Conservation (phyloP, 805 yeast species). For the Metschnikowia sp. region DNA sequence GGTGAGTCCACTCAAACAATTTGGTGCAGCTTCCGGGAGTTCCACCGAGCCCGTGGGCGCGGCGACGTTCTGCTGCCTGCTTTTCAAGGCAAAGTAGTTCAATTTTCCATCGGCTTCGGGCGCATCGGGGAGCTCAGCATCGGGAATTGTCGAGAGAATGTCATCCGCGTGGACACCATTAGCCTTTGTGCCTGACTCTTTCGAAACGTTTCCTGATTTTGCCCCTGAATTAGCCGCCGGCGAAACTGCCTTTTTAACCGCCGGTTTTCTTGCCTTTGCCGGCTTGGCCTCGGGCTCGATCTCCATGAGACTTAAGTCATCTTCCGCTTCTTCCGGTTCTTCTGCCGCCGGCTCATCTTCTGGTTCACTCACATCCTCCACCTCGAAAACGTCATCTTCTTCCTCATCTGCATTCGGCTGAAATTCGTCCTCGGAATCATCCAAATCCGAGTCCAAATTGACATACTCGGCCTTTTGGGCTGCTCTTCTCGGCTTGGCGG, state of each 20-base stretch:
- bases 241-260: conserved; percentile 4
- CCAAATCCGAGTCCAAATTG: conserved; percentile 18
- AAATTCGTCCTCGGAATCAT: conserved; percentile 25
- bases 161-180: conserved; percentile 45
- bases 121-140: conserved; percentile 63
- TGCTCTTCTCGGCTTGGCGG: conserved; percentile 10
- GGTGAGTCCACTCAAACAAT: conserved; percentile 84
- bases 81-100: conserved; percentile 51
- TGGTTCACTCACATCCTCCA: conserved; percentile 14
- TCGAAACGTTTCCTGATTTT: too few relatives aligned
- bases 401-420: conserved; percentile 20
- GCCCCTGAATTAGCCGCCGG: neutral
- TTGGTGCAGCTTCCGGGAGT: conserved; percentile 78
- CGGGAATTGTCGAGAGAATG: conserved; percentile 62
- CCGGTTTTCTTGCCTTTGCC: conserved; percentile 4
- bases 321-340: conserved; percentile 5
- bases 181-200: neutral
- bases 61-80: conserved; percentile 19
- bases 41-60: conserved; percentile 39
- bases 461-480: conserved; percentile 12
- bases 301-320: conserved; percentile 12
- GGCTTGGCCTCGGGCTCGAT: conserved; percentile 15
- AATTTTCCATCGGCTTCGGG: conserved; percentile 51
- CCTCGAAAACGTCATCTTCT: conserved; percentile 16
- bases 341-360: conserved; percentile 6